Evolutionary conservation across 2,329 filamentous ascomycete genomes (phyloP).

Genomic region (Cadophora luteo-olivacea): DNA sequence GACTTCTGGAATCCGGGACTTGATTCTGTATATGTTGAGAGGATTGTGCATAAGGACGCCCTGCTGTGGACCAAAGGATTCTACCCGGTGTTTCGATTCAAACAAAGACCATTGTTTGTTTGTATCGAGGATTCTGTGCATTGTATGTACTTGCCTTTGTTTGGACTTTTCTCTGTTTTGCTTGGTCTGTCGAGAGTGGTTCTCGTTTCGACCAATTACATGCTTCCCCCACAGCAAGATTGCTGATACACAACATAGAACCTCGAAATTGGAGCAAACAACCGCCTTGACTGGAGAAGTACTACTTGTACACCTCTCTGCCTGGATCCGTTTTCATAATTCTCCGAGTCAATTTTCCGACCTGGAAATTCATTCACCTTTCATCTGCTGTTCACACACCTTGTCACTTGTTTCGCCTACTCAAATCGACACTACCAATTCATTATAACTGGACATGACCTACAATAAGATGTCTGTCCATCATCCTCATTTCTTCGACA

Average conservation of each 20-base stretch:
- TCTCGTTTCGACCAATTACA: constrained; percentile 7
- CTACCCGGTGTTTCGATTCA: not conserved
- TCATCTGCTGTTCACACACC: not conserved
- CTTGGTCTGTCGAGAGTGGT: not conserved
- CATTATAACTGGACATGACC: not conserved
- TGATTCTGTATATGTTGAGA: constrained; percentile 26
- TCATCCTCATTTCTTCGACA: constrained; percentile 2
- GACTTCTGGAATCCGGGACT: constrained; percentile 12
- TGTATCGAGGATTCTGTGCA: constrained; percentile 21
- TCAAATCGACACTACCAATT: not conserved
- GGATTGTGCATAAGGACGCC: constrained; percentile 31
- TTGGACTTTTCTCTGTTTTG: not conserved
- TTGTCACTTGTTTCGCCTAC: not conserved
- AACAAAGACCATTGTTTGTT: constrained; percentile 23
- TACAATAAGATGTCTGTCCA: not conserved
- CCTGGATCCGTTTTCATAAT: not conserved
- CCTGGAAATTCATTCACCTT: not conserved
- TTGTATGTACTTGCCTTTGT: constrained; percentile 10
- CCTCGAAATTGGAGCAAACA: constrained; percentile 15
- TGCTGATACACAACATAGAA: constrained; percentile 18
- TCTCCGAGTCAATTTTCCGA: not conserved
- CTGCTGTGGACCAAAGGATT: constrained; percentile 22
- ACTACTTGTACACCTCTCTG: not conserved
- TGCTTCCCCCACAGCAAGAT: not conserved
- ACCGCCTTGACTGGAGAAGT: not conserved